phyloP scores from a whole-genome alignment of 2,329 filamentous ascomycete genomes.

The Pseudogymnoascus sp. region DNA sequence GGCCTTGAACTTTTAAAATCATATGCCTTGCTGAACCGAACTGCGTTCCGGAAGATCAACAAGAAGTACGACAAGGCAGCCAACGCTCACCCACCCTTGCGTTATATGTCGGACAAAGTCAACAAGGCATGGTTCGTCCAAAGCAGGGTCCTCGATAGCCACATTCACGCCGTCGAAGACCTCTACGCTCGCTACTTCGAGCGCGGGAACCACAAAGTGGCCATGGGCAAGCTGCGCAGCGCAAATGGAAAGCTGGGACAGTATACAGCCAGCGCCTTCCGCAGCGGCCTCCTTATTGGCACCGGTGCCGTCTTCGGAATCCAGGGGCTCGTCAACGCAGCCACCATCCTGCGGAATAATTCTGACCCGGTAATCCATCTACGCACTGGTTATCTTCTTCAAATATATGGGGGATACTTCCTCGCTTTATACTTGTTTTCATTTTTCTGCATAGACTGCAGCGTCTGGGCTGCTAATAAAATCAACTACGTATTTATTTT shows the following conservation, averaged over 20 bases:
- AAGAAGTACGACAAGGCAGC: slow-evolving; percentile 97
- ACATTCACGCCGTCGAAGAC: slow-evolving; percentile 78
- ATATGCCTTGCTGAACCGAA: slow-evolving; percentile 82
- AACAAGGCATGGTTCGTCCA: slow-evolving; percentile 86
- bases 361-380: slow-evolving; percentile 40
- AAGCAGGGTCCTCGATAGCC: slow-evolving; percentile 73
- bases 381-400: slow-evolving; percentile 63
- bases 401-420: slow-evolving; percentile 92
- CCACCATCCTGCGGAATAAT: slow-evolving; percentile 42
- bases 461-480: slow-evolving; percentile 72
- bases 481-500: slow-evolving; percentile 98
- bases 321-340: slow-evolving; percentile 57
- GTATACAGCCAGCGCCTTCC: slow-evolving; percentile 51
- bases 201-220: slow-evolving; percentile 84
- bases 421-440: slow-evolving; percentile 71
- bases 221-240: slow-evolving; percentile 75
- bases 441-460: slow-evolving; percentile 80
- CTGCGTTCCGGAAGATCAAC: slow-evolving; percentile 93
- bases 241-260: slow-evolving; percentile 53
- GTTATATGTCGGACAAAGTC: slow-evolving; percentile 87
- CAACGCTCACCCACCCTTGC: slow-evolving; percentile 65
- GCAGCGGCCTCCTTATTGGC: slow-evolving; percentile 60
- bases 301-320: slow-evolving; percentile 58
- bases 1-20: slow-evolving; percentile 86
- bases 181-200: slow-evolving; percentile 94